Conservation (phyloP, 768 basidiomycete species). For the Cystobasidium tubakii region DNA sequence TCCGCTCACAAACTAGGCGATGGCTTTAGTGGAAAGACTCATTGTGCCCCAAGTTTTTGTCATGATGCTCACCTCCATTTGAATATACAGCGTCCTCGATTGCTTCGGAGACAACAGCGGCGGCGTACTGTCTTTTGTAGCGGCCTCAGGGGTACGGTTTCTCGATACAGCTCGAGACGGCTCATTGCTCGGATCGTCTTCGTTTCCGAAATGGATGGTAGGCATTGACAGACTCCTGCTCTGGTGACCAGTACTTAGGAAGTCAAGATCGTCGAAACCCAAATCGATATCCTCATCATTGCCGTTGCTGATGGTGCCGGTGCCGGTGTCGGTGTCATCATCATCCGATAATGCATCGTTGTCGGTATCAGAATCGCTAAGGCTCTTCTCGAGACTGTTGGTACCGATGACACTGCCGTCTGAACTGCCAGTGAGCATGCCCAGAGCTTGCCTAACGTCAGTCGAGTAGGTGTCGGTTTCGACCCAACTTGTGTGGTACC, state of each 20-base stretch:
- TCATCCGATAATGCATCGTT: conserved; percentile 8
- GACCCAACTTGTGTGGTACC: conserved; percentile 44
- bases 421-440: conserved; percentile 28
- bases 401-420: neutral
- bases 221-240: conserved; percentile 43
- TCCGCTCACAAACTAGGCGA: conserved; percentile 37
- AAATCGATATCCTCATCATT: conserved; percentile 41
- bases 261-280: conserved; percentile 45
- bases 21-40: too few species aligned
- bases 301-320: conserved; percentile 17
- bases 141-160: conserved; percentile 1
- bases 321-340: conserved; percentile 12
- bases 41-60: too few species aligned
- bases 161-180: conserved; percentile 38
- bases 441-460: conserved; percentile 30
- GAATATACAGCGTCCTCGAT: conserved; percentile 45
- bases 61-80: conserved; percentile 35
- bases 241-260: conserved; percentile 42
- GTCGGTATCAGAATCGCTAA: neutral
- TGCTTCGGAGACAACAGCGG: conserved; percentile 35
- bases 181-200: conserved; percentile 29
- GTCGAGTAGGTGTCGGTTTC: conserved; percentile 40
- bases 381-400: conserved; percentile 9
- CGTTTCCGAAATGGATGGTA: conserved; percentile 45
- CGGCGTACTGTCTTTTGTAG: neutral